phyloP scores from a whole-genome alignment of 495 filamentous ascomycete genomes.

The Xylaria castorea region DNA sequence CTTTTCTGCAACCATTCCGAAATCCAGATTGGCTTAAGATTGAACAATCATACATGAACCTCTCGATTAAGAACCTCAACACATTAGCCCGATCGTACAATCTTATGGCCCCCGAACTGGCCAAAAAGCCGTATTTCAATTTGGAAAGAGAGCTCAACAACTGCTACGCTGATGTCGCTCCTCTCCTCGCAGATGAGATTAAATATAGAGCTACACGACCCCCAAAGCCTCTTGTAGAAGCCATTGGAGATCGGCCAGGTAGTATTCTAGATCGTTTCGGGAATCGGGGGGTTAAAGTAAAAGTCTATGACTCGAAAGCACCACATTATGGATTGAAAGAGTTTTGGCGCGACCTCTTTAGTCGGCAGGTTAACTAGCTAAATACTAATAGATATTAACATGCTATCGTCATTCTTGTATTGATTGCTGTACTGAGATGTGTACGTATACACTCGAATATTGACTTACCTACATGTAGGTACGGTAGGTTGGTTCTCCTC shows the following conservation, averaged over 20 bases:
- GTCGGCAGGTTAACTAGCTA: conserved; percentile 14
- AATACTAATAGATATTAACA: neutral
- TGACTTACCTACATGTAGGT: too few relatives aligned
- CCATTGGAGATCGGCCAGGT: conserved; percentile 36
- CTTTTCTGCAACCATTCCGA: conserved; percentile 61
- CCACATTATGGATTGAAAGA: conserved; percentile 85
- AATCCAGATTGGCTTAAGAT: conserved; percentile 70
- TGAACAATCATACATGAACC: conserved; percentile 77
- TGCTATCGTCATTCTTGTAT: neutral
- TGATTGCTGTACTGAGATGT: neutral
- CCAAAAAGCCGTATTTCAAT: conserved; percentile 91
- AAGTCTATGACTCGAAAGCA: conserved; percentile 73
- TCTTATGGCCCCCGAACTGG: conserved; percentile 87
- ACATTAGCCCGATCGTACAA: conserved; percentile 86
- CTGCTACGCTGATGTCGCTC: conserved; percentile 88
- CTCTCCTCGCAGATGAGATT: conserved; percentile 73
- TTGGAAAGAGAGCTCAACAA: conserved; percentile 80
- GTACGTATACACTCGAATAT: neutral
- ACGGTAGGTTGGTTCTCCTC: too few relatives aligned
- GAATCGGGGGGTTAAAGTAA: conserved; percentile 55
- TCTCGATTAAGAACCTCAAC: conserved; percentile 83
- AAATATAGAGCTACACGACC: conserved; percentile 67
- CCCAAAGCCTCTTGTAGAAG: conserved; percentile 45
- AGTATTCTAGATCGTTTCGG: conserved; percentile 52
- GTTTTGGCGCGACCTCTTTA: conserved; percentile 83